Evolutionary conservation across 495 filamentous ascomycete genomes (phyloP), one percentile per base, ranked within the genome.

Genomic region (Penicillium roqueforti): DNA sequence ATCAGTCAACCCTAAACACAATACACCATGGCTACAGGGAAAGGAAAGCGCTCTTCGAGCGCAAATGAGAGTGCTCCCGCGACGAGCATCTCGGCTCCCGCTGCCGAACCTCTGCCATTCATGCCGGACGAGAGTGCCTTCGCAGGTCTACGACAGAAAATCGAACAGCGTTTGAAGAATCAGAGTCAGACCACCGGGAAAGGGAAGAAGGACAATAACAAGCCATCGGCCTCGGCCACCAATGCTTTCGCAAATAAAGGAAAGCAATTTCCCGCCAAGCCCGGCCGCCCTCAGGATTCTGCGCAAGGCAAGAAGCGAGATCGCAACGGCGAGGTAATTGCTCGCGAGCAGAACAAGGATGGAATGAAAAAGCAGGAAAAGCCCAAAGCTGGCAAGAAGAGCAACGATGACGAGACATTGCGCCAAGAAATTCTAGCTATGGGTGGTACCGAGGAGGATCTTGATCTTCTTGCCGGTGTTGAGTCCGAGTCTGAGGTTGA

Each of bases 401-500:
- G 31, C n/a, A 61, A 57, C 9, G 58, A 61, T 25, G 65, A 74
- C 45, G 68, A 72, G 59, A 59, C 63, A 26, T 69, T 88, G 31
- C 76, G 88, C 28, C 80, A 85, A 56, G 89, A 92, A 59, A 89
- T 95, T 57, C 65, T 83, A 50, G 85, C 83, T 19, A 76, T 95
- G 36, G 89, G 89, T 18, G 89, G 89, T 20, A 87, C 86, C 25
- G 80, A 89, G 63, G 86, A 88, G 23, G 88, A 92, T 62, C 67
- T 86, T 37, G 80, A 86, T 41, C 70, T 91, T 32, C 71, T 92
- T 42, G 82, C 75, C 14, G 80, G 76, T 56, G 59, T 83, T 13
- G 74, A 82, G 46, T 88, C 86, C 1, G 84, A 81, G 46, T 79
- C 79, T 26, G 85, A 88, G 59, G 73, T 77, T 13, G 80, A 82